Conservation (phyloP, 2,329 filamentous ascomycete species). For the Pestalotiopsis sp. region DNA sequence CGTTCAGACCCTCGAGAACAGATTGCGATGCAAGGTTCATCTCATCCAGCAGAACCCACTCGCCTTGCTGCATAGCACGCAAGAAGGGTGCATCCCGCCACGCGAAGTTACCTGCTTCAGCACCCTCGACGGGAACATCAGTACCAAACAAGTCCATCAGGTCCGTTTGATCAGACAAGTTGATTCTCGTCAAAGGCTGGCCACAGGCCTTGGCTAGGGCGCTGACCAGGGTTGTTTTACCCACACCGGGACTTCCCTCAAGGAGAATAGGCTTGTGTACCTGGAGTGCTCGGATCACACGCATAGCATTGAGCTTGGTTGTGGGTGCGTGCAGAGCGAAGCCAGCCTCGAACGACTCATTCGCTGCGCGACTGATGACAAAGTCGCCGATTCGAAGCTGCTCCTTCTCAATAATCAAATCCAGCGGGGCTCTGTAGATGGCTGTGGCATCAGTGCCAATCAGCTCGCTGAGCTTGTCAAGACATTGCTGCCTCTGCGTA, state of each 20-base stretch:
- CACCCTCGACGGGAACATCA: slow-evolving; percentile 93
- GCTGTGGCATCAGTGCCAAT: slow-evolving; percentile 61
- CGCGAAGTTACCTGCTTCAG: slow-evolving; percentile 83
- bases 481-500: slow-evolving; percentile 70
- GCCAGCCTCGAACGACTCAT: slow-evolving; percentile 51
- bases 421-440: slow-evolving; percentile 65
- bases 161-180: slow-evolving; percentile 96
- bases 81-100: slow-evolving; percentile 97
- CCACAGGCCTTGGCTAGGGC: slow-evolving; percentile 81
- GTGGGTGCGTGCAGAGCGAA: slow-evolving; percentile 89
- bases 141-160: slow-evolving; percentile 97
- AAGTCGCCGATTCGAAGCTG: slow-evolving; percentile 74
- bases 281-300: slow-evolving; percentile 85
- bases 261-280: slow-evolving; percentile 88
- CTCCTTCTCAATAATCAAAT: slow-evolving; percentile 54
- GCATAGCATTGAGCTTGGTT: slow-evolving; percentile 85
- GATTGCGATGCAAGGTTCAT: slow-evolving; percentile 99
- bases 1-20: slow-evolving; percentile 92
- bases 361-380: slow-evolving; percentile 54
- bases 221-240: slow-evolving; percentile 91
- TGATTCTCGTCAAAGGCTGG: slow-evolving; percentile 85
- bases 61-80: slow-evolving; percentile 92
- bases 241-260: slow-evolving; percentile 96
- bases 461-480: slow-evolving; percentile 70
- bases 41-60: slow-evolving; percentile 96